Evolutionary conservation across 1,284 basidiomycete species (phyloP).

Genomic region (Mycena citricolor): DNA sequence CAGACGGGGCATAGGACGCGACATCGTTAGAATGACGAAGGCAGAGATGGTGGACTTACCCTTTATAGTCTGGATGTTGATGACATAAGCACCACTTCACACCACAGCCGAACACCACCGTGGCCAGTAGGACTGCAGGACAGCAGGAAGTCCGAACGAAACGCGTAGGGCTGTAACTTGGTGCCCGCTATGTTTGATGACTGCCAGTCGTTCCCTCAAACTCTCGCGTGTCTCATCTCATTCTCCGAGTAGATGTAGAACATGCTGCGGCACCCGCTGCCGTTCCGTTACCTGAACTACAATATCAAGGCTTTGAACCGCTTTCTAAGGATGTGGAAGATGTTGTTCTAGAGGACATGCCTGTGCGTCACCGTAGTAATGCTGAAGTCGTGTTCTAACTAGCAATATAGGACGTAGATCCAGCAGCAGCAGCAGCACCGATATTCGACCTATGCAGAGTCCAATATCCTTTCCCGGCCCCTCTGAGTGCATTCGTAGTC

Average conservation of each 20-base stretch:
- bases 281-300: constrained; percentile 50
- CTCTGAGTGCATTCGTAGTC: constrained; percentile 77
- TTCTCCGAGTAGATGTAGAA: constrained; percentile 69
- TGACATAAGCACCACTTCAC: no score
- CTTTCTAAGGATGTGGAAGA: constrained; percentile 58
- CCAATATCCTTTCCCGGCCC: constrained; percentile 84
- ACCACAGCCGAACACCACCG: no score
- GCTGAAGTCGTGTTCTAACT: constrained; percentile 9
- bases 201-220: constrained; percentile 53
- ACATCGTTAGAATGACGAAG: no score
- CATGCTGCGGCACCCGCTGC: constrained; percentile 62
- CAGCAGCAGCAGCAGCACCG: constrained; percentile 44
- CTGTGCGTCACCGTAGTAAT: constrained; percentile 12
- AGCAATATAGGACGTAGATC: constrained; percentile 40
- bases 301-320: constrained; percentile 86
- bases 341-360: constrained; percentile 39
- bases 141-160: no score
- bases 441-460: constrained; percentile 86
- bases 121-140: no score
- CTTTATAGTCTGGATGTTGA: no score
- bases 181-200: constrained; percentile 74
- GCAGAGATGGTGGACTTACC: constrained; percentile 30
- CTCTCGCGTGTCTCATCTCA: neutral
- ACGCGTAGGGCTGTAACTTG: constrained; percentile 6
- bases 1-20: constrained; percentile 68